These are phyloP conservation scores for Vararia minispora DNA, from an alignment of 768 basidiomycete species.

Conservation along the genomic window DNA sequence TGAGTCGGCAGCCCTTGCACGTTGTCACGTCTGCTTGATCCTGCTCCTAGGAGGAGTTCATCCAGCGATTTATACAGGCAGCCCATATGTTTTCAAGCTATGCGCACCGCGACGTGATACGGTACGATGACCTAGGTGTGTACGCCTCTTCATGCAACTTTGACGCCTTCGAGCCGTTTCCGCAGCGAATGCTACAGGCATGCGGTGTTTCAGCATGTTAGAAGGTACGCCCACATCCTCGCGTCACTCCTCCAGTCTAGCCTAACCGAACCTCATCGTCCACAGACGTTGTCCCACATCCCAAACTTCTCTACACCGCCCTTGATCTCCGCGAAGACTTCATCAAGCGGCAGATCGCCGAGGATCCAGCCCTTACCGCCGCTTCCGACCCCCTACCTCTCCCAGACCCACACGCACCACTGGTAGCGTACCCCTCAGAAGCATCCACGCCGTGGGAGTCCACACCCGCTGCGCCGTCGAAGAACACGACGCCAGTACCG, in stretches of 20 bases:
- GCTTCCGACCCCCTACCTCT: constrained; percentile 1
- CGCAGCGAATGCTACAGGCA: not conserved
- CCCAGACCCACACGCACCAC: constrained; percentile 8
- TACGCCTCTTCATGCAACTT: not conserved
- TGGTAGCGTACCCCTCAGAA: not conserved
- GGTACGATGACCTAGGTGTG: constrained; percentile 15
- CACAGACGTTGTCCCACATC: constrained; percentile 11
- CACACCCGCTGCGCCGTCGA: constrained; percentile 1
- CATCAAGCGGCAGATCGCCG: constrained; percentile 12
- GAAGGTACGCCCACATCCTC: constrained; percentile 9
- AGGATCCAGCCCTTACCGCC: constrained; percentile 12
- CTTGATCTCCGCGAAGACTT: constrained; percentile 8
- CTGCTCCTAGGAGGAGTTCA: constrained; percentile 13
- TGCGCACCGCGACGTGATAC: constrained; percentile 8
- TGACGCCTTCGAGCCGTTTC: not conserved
- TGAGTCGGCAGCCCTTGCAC: no score
- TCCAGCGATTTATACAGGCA: constrained; percentile 11
- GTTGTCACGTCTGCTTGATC: constrained; percentile 6
- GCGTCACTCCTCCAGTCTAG: not conserved
- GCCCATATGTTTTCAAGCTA: constrained; percentile 8
- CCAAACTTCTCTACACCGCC: constrained; percentile 10
- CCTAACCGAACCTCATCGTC: not conserved
- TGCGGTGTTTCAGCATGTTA: constrained; percentile 8
- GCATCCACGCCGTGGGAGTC: constrained; percentile 1
- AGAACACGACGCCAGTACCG: constrained; percentile 5